phyloP scores from a whole-genome alignment of 73 alveolate species.

The Halteria grandinella region DNA sequence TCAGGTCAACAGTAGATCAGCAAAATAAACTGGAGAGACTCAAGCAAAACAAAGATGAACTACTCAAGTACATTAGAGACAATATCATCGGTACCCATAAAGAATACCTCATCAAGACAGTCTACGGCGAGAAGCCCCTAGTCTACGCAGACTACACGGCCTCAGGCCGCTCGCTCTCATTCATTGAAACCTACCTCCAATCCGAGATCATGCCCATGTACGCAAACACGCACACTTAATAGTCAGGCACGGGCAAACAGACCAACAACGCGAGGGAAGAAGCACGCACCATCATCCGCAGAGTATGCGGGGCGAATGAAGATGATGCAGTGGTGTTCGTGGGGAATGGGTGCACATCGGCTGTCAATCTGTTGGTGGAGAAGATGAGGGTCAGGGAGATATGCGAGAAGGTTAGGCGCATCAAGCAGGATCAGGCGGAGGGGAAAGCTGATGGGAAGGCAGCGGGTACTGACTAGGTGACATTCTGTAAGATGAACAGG shows the following conservation, averaged over 20 bases:
- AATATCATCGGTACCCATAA: constrained; percentile 40
- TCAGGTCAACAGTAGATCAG: no score
- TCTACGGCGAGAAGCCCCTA: constrained; percentile 88
- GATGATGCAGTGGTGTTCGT: constrained; percentile 85
- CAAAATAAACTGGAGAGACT: constrained; percentile 30
- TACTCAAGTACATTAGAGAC: constrained; percentile 55
- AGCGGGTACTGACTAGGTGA: constrained; percentile 47
- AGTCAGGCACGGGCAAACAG: constrained; percentile 88
- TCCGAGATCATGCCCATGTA: constrained; percentile 82
- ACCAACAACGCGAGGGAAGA: constrained; percentile 88
- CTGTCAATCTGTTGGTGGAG: constrained; percentile 35
- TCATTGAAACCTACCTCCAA: constrained; percentile 88
- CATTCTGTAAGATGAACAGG: constrained; percentile 86
- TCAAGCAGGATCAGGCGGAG: constrained; percentile 6
- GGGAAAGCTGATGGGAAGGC: constrained; percentile 19
- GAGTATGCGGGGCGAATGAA: constrained; percentile 89
- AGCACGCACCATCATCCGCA: constrained; percentile 85
- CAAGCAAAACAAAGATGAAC: constrained; percentile 32
- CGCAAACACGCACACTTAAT: constrained; percentile 91
- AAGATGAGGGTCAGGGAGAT: constrained; percentile 38
- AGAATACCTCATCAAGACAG: constrained; percentile 76
- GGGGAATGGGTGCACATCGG: constrained; percentile 87
- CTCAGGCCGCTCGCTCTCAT: constrained; percentile 81
- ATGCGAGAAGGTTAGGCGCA: constrained; percentile 4
- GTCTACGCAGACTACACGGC: constrained; percentile 94